A percentile compares a stretch with the other conserved stretches of the same genome.
phyloP scores from a whole-genome alignment of 2,329 filamentous ascomycete genomes.

The Ceratocystis destructans region DNA sequence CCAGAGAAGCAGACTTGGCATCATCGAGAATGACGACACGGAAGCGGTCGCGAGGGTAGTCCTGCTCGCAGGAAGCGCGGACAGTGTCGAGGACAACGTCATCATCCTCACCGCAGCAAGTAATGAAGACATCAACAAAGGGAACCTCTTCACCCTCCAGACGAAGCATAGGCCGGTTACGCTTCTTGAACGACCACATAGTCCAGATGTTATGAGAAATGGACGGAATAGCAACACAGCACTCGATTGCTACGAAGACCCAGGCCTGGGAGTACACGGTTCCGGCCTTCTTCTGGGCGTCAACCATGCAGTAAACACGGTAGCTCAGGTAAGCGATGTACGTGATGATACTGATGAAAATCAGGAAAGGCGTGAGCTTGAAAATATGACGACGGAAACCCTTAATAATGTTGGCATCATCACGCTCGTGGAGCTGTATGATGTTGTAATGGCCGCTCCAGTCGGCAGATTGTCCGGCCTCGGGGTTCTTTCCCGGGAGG shows the following conservation, averaged over 20 bases:
- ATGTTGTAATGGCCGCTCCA: slow-evolving; percentile 23
- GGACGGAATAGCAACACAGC: slow-evolving; percentile 39
- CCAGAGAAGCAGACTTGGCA: slow-evolving; percentile 33
- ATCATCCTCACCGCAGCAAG: slow-evolving; percentile 43
- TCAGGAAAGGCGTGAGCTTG: slow-evolving; percentile 29
- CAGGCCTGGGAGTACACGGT: slow-evolving; percentile 38
- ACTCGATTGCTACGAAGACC: slow-evolving; percentile 43
- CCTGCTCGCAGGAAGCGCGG: slow-evolving; percentile 38
- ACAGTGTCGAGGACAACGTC: slow-evolving; percentile 44
- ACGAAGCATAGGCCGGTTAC: slow-evolving; percentile 39
- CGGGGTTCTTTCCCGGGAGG: slow-evolving; percentile 26
- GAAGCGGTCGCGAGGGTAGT: slow-evolving; percentile 41
- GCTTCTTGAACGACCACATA: slow-evolving; percentile 42
- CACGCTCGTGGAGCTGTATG: slow-evolving; percentile 31
- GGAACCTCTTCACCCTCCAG: slow-evolving; percentile 37
- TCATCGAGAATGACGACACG: slow-evolving; percentile 45
- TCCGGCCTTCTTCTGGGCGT: slow-evolving; percentile 32
- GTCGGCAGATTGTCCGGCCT: slow-evolving; percentile 17
- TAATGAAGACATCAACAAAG: slow-evolving; percentile 43
- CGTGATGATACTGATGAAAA: slow-evolving; percentile 30
- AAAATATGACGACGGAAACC: slow-evolving; percentile 33
- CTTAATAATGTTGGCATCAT: slow-evolving; percentile 33
- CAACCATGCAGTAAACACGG: slow-evolving; percentile 39
- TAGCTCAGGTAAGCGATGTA: slow-evolving; percentile 37
- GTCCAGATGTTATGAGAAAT: slow-evolving; percentile 46